These are phyloP conservation scores for Ephemerocybe angulata DNA, from an alignment of 768 basidiomycete species.

Conservation along the genomic window DNA sequence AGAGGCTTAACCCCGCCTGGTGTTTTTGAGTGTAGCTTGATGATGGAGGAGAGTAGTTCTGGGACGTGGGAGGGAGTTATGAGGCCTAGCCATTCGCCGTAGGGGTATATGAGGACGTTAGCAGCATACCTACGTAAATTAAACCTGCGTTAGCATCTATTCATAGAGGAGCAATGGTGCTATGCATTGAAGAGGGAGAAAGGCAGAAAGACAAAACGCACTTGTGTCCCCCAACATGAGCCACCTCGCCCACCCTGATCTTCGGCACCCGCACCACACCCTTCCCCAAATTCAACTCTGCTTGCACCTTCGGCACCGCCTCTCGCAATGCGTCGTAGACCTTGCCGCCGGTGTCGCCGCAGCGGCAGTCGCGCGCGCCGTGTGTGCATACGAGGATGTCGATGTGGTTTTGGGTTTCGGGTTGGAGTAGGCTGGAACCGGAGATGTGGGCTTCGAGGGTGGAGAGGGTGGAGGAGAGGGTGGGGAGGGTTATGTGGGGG, in stretches of 20 bases:
- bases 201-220: slow-evolving; percentile 34
- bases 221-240: slow-evolving; percentile 85
- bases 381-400: slow-evolving; percentile 78
- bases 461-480: slow-evolving; percentile 45
- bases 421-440: slow-evolving; percentile 11
- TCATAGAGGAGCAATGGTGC: too few relatives aligned
- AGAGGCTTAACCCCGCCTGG: slow-evolving; percentile 27
- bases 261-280: slow-evolving; percentile 22
- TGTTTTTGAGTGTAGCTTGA: too few relatives aligned
- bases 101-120: slow-evolving; percentile 65
- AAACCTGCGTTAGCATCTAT: not conserved
- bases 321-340: slow-evolving; percentile 51
- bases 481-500: slow-evolving; percentile 43
- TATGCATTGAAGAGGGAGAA: slow-evolving; percentile 2
- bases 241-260: slow-evolving; percentile 59
- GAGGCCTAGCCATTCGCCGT: slow-evolving; percentile 71
- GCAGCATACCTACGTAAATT: slow-evolving; percentile 59
- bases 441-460: slow-evolving; percentile 30
- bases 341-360: slow-evolving; percentile 59
- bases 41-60: too few relatives aligned
- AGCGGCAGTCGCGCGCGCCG: slow-evolving; percentile 73
- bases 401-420: slow-evolving; percentile 21
- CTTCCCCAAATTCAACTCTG: too few relatives aligned
- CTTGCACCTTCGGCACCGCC: slow-evolving; percentile 46
- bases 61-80: slow-evolving; percentile 57